Evolutionary conservation across 768 basidiomycete genomes (phyloP), one percentile per base, ranked within the genome.

Genomic region (Russula emetica): DNA sequence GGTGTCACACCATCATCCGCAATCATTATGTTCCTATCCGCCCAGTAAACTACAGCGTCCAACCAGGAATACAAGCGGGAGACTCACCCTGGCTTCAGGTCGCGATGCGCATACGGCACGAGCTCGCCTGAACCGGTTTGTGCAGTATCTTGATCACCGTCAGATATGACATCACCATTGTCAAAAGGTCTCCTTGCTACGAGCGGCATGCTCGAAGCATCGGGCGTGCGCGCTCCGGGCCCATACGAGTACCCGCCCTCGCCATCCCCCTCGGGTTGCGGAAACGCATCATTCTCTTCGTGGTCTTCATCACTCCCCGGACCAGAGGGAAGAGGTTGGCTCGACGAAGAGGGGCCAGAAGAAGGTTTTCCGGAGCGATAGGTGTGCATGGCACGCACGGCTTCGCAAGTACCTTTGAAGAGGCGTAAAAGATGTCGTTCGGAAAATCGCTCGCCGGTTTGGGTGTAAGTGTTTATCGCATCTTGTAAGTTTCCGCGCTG

Each of bases 401-500:
- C 97, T 65, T 90, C 83, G 75, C 96, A 98, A 11, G 96, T 93
- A 10, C 96, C 96, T 68, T 86, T 90, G 81, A 99, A 98, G 42
- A 96, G 80, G 51, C 83, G 82, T 40, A 98, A 79, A 79, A 98
- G 91, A 55, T 94, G 89, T 68, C 83, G 83, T 75, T 99, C 97
- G 0, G 93, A 82, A 72, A 94, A 92, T 62, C 86, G 86, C 47
- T 86, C 84, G 30, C 86, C 84, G 66, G 92, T 91, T 60, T 93
- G 85, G 36, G 89, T 82, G 71, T 95, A 87, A 45, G 85, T 80
- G 70, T 93, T 93, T 66, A 99, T 98, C 34, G 85, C 85, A 71
- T 98, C 94, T 82, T 98, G 97, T 8, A 99, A 81, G 71, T 98
- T 98, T 32, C 93, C 96, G 58, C 88, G 82, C 91, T 93, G 67